Conservation (phyloP, 1,284 basidiomycete species). For the Cutaneotrichosporon dermatis region DNA sequence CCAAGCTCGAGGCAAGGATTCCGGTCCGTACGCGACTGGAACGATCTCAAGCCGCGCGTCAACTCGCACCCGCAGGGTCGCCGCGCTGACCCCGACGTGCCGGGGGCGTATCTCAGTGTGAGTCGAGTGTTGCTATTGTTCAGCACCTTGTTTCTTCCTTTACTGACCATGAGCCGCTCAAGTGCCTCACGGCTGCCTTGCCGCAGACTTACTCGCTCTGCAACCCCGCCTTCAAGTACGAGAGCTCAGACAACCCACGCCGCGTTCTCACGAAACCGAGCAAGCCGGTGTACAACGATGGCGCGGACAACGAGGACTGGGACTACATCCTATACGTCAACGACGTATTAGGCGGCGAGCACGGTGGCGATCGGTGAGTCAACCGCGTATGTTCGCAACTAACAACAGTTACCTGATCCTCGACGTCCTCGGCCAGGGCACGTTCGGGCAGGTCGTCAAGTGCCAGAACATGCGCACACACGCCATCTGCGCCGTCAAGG, state of each 20-base stretch:
- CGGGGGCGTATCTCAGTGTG: slow-evolving; percentile 45
- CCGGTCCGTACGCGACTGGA: slow-evolving; percentile 33
- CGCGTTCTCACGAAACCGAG: slow-evolving; percentile 93
- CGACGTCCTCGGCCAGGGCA: slow-evolving; percentile 95
- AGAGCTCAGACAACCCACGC: slow-evolving; percentile 83
- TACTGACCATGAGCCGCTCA: slow-evolving; percentile 61
- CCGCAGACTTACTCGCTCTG: slow-evolving; percentile 85
- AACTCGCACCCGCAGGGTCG: slow-evolving; percentile 34
- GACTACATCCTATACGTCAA: slow-evolving; percentile 98
- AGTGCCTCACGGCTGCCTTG: slow-evolving; percentile 79
- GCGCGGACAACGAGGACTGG: slow-evolving; percentile 93
- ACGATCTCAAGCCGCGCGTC: slow-evolving; percentile 38
- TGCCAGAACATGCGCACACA: slow-evolving; percentile 99
- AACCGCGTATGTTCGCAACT: not conserved
- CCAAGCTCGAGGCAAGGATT: slow-evolving; percentile 32
- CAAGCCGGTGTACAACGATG: slow-evolving; percentile 88
- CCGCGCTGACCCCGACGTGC: slow-evolving; percentile 42
- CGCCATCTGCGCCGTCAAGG: slow-evolving; percentile 97
- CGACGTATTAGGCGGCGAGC: slow-evolving; percentile 85
- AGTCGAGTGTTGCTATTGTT: slow-evolving; percentile 15
- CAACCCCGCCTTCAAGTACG: slow-evolving; percentile 88
- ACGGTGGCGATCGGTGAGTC: slow-evolving; percentile 66
- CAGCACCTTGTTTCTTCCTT: not conserved
- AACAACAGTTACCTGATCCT: slow-evolving; percentile 72
- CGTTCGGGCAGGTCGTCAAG: slow-evolving; percentile 98